Conservation (phyloP, 2,329 filamentous ascomycete genomes). For the Didymella exigua region DNA sequence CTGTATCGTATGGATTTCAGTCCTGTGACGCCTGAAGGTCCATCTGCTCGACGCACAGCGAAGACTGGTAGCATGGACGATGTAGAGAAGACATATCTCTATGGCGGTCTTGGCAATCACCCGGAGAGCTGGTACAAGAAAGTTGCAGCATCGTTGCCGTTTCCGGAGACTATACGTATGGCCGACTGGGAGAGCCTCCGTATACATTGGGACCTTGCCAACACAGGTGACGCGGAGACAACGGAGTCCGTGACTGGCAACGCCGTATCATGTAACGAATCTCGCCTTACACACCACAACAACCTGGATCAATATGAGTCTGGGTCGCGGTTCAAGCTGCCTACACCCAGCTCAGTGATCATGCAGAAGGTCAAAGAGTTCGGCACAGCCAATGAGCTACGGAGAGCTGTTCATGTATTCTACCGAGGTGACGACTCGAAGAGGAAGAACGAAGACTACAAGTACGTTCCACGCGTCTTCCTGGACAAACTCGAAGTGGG, state of each 20-base stretch:
- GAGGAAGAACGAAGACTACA: slow-evolving; percentile 16
- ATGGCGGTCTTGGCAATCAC: slow-evolving; percentile 34
- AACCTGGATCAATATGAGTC: slow-evolving; percentile 28
- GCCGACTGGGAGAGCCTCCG: slow-evolving; percentile 39
- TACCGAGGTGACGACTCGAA: slow-evolving; percentile 10
- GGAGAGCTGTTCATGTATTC: slow-evolving; percentile 17
- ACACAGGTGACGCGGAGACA: slow-evolving; percentile 14
- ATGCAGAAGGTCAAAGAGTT: slow-evolving; percentile 8
- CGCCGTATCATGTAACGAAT: slow-evolving; percentile 24
- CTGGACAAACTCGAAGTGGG: slow-evolving; percentile 18
- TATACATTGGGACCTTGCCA: slow-evolving; percentile 33
- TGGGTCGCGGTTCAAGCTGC: slow-evolving; percentile 39
- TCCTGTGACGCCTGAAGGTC: background rate
- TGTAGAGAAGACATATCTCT: slow-evolving; percentile 25
- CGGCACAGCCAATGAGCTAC: slow-evolving; percentile 5
- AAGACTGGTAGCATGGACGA: background rate
- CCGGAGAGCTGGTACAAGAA: slow-evolving; percentile 31
- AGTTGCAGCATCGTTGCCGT: slow-evolving; percentile 28
- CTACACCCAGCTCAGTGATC: slow-evolving; percentile 2
- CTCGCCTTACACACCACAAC: slow-evolving; percentile 17
- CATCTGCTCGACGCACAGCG: background rate
- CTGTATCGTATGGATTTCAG: background rate
- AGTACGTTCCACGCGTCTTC: slow-evolving; percentile 30
- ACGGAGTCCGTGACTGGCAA: slow-evolving; percentile 18
- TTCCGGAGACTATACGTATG: slow-evolving; percentile 38